Evolutionary conservation across 2,329 filamentous ascomycete species (phyloP), one percentile per base, ranked within the genome.

Genomic region (Gliomastix tumulicola): DNA sequence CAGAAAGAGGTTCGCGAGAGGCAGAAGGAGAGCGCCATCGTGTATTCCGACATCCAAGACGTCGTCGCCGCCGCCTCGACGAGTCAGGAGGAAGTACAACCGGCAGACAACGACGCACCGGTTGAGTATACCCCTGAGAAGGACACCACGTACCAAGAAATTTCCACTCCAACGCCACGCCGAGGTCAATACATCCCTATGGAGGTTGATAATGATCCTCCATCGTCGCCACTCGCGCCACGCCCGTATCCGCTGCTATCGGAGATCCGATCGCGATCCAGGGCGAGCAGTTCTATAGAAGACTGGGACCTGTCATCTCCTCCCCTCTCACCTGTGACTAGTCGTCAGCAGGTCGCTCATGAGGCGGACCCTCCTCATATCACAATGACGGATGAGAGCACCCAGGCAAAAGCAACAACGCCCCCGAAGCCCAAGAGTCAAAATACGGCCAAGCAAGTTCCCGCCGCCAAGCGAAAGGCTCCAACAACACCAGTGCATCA

Each of bases 1-100:
- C 88, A 94, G 54, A 82, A 73, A 49, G 87, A 94, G 49, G 78
- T 90, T 30, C 75, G 79, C 32, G 79, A 86, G 47, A 72, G 82
- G 34, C 87, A 94, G 53, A 71, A 71, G 32, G 78, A 83, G 44
- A 74, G 73, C 18, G 73, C 76, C 13, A 69, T 69, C 1, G 65
- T 90, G 43, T 90, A 88, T 46, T 70, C 82, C 2, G 76, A 82
- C 16, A 68, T 89, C 19, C 68, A 69, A 21, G n/a, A n/a, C n/a
- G n/a, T n/a, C n/a, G n/a, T n/a, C 44, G 46, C 25, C 27, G 42
- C 46, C 16, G 51, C 51, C 4, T 38, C 39, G 7, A 38, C 41
- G 15, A 42, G 49, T 34, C 42, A 39, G 16, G 38, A 38, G 25
- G 27, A 41, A 41, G 25, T n/a, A n/a, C 37, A 7, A 22, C 8